Base-by-base conservation (phyloP, 768 basidiomycete genomes). In the Coprinellus micaceus region DNA sequence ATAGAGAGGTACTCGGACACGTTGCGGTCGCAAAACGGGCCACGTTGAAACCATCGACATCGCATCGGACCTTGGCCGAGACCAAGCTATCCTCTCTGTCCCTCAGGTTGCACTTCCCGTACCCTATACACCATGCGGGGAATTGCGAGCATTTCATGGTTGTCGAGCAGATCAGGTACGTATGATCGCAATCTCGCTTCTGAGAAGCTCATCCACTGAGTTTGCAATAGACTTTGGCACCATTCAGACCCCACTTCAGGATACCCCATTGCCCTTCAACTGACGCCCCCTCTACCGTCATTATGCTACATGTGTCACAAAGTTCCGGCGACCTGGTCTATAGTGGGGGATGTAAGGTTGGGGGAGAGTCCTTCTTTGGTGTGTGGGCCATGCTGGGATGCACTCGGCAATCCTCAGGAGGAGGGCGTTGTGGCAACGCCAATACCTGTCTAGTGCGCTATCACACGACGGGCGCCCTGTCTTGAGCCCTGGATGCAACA, bases 61-160 rank as follows among this genome's bases (percentile, higher is more conserved):
- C 74, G 13, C 52, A 72, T 3, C 74, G 69, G 9, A 63, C 78
- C 3, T 73, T 86, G 64, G 64, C 71, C 52, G 75, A 83, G 53
- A 82, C 82, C 7, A 53, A 65, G 9, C 71, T 92, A 39, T 68
- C 74, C 1, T 78, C 82, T 1, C 77, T 93, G 22, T 70, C 75
- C 3, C 67, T 92, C 21, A 79, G 85, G 29, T 67, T 90, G 36
- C 81, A 89, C 61, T 78, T 87, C 63, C 92, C 92, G 0, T 93
- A 94, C 61, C 91, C 88, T 84, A 71, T 93, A 53, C 72, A 92
- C 17, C 91, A 94, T 63, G 79, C 80, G 53, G 91, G 91, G 30
- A 86, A 82, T 62, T 94, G 91, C 64, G 89, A 92, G 61, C 91
- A 94, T 64, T 89, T 85, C 66, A 61, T 91, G 21, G 79, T 87